Percentiles rank a stretch among this genome's conserved stretches.
Evolutionary conservation across 805 yeast genomes (phyloP).

Genomic region (Saturnispora sekii): DNA sequence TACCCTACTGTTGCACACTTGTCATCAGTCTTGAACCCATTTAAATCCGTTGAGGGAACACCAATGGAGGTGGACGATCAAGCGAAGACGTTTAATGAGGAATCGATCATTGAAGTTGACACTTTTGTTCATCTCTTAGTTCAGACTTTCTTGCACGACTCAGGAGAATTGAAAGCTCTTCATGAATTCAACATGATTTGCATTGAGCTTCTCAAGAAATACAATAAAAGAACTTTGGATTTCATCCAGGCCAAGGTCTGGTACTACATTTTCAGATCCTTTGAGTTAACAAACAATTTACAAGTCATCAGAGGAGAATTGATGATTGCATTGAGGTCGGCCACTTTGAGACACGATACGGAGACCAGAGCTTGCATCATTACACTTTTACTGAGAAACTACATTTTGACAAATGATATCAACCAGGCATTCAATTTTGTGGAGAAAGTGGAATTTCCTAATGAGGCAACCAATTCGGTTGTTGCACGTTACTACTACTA

Average conservation of each 20-base stretch:
- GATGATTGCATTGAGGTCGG: constrained; percentile 70
- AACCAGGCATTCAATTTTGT: constrained; percentile 83
- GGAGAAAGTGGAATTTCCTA: constrained; percentile 83
- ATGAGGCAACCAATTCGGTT: constrained; percentile 65
- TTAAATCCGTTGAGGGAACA: constrained; percentile 18
- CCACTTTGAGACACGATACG: constrained; percentile 82
- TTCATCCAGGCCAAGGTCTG: constrained; percentile 82
- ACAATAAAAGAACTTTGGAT: constrained; percentile 78
- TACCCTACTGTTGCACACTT: constrained; percentile 33
- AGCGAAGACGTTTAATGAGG: constrained; percentile 17
- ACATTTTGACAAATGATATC: constrained; percentile 67
- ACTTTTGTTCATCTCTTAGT: constrained; percentile 69
- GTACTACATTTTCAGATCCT: constrained; percentile 79
- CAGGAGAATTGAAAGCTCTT: constrained; percentile 37
- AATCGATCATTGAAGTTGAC: constrained; percentile 68
- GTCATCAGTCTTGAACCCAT: constrained; percentile 24
- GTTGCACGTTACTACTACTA: constrained; percentile 89
- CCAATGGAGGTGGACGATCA: constrained; percentile 24
- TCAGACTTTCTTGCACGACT: constrained; percentile 68
- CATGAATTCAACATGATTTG: constrained; percentile 45
- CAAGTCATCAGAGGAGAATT: constrained; percentile 58
- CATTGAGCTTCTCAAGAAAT: constrained; percentile 44
- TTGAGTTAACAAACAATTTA: constrained; percentile 50
- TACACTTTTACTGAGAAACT: constrained; percentile 77
- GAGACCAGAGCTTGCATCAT: constrained; percentile 86